Evolutionary conservation across 2,329 filamentous ascomycete species (phyloP), one percentile per base, ranked within the genome.

Genomic region (Coniochaeta hoffmannii): DNA sequence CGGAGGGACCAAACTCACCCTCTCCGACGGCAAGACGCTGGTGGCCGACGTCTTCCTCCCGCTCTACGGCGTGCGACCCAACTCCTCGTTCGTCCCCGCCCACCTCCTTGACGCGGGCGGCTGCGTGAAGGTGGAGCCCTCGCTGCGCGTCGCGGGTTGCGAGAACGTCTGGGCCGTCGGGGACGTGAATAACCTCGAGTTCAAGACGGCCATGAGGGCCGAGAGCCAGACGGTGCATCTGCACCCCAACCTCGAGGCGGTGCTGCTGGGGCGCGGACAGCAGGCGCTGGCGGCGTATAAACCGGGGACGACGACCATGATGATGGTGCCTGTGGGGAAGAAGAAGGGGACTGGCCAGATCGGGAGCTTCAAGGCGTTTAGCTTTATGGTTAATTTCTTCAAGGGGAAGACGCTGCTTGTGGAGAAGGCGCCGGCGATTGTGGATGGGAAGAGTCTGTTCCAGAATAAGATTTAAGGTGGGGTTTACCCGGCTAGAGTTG

Each of bases 11-110:
- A 58, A 57, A 53, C 28, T 50, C 2, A 22, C 49, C 6, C 49
- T 50, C n/a, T 50, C 49, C 10, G 11, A 24, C 49, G 49, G 49
- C 49, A 34, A 31, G 49, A 72, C 68, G 3, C 63, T 81, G 53
- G 64, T 63, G 14, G 65, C 73, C 0, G 73, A 77, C 61, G 66
- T 78, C 0, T 75, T 77, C 62, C 63, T 82, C 14, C 77, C 78
- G 0, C 72, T 76, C 0, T 74, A 71, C 34, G 79, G 79, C 44
- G 57, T 72, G 4, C 53, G 63, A 0, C 70, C 73, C 56, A 82
- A 82, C 66, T 74, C 72, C 57, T 53, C 56, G 10, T 69, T 64
- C 54, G 34, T 68, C 14, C 67, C 67, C 0, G 12, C 51, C 5
- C 14, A 50, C 10, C 53, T 68, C 61, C 60, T 68, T 17, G 65